Evolutionary conservation across 352 stramenopile genomes (phyloP).

Genomic region (Phytophthora cajani): DNA sequence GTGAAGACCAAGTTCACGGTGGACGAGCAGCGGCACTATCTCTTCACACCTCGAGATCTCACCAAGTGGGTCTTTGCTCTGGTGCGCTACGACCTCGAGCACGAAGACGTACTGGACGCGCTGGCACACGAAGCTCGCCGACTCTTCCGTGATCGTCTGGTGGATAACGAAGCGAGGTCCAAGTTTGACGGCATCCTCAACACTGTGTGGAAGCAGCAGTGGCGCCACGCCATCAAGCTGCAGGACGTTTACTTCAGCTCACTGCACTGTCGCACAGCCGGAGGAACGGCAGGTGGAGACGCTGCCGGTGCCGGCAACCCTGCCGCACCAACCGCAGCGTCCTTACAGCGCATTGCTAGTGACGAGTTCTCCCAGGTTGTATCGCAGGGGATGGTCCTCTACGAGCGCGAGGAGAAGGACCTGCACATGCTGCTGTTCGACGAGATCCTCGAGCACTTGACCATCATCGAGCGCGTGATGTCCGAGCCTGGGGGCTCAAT

Average conservation of each 20-base stretch:
- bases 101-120: constrained; percentile 92
- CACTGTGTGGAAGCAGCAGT: constrained; percentile 86
- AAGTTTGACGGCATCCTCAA: constrained; percentile 91
- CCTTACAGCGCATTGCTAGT: constrained; percentile 63
- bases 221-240: constrained; percentile 79
- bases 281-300: constrained; percentile 32
- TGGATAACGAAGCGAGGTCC: constrained; percentile 72
- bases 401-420: constrained; percentile 95
- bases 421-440: constrained; percentile 94
- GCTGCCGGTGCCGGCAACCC: constrained; percentile 12
- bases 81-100: constrained; percentile 89
- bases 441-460: constrained; percentile 92
- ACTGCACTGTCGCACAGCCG: constrained; percentile 51
- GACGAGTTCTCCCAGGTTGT: constrained; percentile 90
- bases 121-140: constrained; percentile 89
- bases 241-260: constrained; percentile 90
- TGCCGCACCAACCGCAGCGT: constrained; percentile 24
- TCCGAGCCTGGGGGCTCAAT: constrained; percentile 88
- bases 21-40: constrained; percentile 94
- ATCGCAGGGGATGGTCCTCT: constrained; percentile 91
- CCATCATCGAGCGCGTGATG: constrained; percentile 90
- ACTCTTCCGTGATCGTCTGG: constrained; percentile 92
- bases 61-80: constrained; percentile 93
- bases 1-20: constrained; percentile 92
- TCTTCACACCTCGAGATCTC: constrained; percentile 94